These are phyloP conservation scores for Cucurbita argyrosperma DNA, from an alignment of 306 rosid genomes.

Conservation along the genomic window DNA sequence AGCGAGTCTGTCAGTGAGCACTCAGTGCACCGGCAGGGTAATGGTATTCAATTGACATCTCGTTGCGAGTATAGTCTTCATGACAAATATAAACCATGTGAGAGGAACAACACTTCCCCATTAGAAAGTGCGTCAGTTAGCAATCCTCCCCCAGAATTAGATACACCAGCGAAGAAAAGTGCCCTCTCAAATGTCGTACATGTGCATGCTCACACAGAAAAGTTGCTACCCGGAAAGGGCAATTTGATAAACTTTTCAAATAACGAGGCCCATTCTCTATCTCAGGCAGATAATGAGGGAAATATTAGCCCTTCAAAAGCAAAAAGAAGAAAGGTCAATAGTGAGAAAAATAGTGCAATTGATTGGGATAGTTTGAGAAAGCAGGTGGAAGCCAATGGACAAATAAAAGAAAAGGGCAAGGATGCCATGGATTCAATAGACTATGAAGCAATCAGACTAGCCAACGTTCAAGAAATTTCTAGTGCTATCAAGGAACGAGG, in stretches of 20 bases:
- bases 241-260: constrained; percentile 15
- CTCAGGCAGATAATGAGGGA: constrained; percentile 17
- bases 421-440: constrained; percentile 73
- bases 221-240: constrained; percentile 16
- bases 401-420: constrained; percentile 26
- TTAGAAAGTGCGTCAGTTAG: constrained; percentile 13
- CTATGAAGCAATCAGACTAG: constrained; percentile 63
- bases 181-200: constrained; percentile 11
- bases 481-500: constrained; percentile 61
- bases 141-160: constrained; percentile 19
- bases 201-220: constrained; percentile 16
- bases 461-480: constrained; percentile 47
- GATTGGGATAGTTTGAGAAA: constrained; percentile 80
- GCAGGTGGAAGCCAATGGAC: constrained; percentile 28
- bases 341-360: constrained; percentile 22
- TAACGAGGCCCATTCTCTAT: constrained; percentile 20
- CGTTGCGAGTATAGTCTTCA: constrained; percentile 12
- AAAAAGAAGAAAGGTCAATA: constrained; percentile 27
- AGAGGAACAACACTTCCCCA: constrained; percentile 17
- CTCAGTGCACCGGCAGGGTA: constrained; percentile 18
- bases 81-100: constrained; percentile 14
- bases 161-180: constrained; percentile 14
- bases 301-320: constrained; percentile 28
- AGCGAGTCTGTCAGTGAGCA: constrained; percentile 19
- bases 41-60: constrained; percentile 15